Conservation (phyloP, 495 filamentous ascomycete genomes). For the Penicillium mononematosum region DNA sequence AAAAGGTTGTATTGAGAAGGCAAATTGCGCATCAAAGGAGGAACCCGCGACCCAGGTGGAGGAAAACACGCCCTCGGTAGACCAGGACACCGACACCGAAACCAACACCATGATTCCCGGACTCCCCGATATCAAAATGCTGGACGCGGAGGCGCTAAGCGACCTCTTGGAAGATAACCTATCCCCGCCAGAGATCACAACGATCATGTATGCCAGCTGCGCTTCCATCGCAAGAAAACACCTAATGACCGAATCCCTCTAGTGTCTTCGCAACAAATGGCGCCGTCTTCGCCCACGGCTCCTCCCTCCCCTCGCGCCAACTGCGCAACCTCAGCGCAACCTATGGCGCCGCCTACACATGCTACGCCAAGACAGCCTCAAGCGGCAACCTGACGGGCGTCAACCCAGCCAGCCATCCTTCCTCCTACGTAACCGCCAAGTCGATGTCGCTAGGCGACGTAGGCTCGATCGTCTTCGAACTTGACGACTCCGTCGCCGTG, state of each 20-base stretch:
- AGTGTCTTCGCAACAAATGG: constrained; percentile 48
- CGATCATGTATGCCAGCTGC: constrained; percentile 37
- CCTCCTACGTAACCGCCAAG: constrained; percentile 49
- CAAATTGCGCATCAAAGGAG: constrained; percentile 14
- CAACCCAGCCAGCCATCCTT: constrained; percentile 48
- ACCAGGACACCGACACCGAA: constrained; percentile 7
- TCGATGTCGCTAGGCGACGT: constrained; percentile 51
- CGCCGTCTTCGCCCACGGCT: constrained; percentile 48
- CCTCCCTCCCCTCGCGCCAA: constrained; percentile 42
- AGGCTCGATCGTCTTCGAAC: constrained; percentile 50
- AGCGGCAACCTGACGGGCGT: constrained; percentile 49
- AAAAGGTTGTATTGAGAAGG: constrained; percentile 30
- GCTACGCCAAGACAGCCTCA: constrained; percentile 47
- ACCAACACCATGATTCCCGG: constrained; percentile 47
- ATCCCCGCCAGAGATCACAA: constrained; percentile 48
- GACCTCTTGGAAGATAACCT: constrained; percentile 50
- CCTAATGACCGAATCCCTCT: neutral
- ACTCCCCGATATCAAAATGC: constrained; percentile 50
- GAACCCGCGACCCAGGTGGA: constrained; percentile 5
- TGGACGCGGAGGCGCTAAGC: constrained; percentile 48
- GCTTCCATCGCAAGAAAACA: neutral
- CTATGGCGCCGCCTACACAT: constrained; percentile 50
- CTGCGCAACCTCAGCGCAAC: constrained; percentile 49
- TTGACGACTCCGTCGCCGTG: constrained; percentile 45
- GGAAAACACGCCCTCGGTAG: constrained; percentile 2